These are phyloP conservation scores for Pleomassaria siparia DNA, from an alignment of 2,329 filamentous ascomycete genomes.

Conservation along the genomic window DNA sequence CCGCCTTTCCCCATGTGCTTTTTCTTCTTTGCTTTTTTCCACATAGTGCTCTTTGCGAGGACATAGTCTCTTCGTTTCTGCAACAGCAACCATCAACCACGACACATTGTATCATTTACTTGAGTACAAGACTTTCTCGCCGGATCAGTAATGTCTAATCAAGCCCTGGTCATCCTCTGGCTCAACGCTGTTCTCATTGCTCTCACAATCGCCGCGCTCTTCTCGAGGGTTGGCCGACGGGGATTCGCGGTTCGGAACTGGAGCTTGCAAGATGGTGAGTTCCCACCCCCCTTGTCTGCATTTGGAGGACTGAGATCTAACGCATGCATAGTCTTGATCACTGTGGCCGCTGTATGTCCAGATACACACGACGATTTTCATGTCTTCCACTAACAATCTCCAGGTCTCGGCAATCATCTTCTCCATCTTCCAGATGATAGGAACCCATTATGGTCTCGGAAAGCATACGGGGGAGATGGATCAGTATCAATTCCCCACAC, in stretches of 20 bases:
- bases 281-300: neutral
- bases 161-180: constrained; percentile 21
- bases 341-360: constrained; percentile 22
- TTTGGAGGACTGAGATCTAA: constrained; percentile 7
- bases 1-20: neutral
- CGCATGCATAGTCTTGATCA: constrained; percentile 19
- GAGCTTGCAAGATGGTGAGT: constrained; percentile 30
- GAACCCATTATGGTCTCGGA: constrained; percentile 26
- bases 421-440: constrained; percentile 25
- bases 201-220: constrained; percentile 24
- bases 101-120: constrained; percentile 6
- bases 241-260: constrained; percentile 24
- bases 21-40: too few species aligned
- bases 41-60: too few species aligned
- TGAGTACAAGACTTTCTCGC: constrained; percentile 3
- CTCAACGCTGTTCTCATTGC: constrained; percentile 28
- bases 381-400: neutral
- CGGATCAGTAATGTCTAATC: constrained; percentile 7
- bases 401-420: constrained; percentile 23
- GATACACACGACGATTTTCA: neutral
- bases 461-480: constrained; percentile 13
- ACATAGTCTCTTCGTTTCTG: neutral
- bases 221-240: constrained; percentile 24
- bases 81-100: neutral
- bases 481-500: constrained; percentile 9